Evolutionary conservation across 192 early-diverging fungal genomes (phyloP), one percentile per base, ranked within the genome.

Genomic region (Polychytrium aggregatum): DNA sequence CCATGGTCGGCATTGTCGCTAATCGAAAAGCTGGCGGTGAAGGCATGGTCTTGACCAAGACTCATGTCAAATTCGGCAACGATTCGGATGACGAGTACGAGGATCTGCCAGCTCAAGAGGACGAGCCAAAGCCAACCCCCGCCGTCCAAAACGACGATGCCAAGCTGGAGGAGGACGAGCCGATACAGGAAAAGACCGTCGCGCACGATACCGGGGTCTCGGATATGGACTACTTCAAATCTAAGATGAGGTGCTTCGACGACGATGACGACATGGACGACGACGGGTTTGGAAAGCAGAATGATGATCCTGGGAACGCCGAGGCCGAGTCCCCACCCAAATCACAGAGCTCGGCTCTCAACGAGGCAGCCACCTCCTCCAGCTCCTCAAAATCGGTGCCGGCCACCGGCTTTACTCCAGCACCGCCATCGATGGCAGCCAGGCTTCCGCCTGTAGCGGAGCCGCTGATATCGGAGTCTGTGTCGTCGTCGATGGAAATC

Each of bases 21-120:
- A 79, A 79, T 43, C 60, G 60, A 48, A 82, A 83, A 50, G 61
- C 76, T 2, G 79, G 75, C 44, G 79, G 79, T 41, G 68, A 70
- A 29, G 79, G 75, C 8, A 44, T 80, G 56, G 46, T 71, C 35
- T 57, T 83, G 21, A 76, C 77, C 1, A 74, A 72, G 52, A 68
- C 70, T 31, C 70, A 81, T 41, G 67, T 83, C 30, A 76, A 56
- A 1, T 79, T 77, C 62, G 56, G 42, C 14, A 43, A 24, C 26
- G 72, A 66, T 8, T 74, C 79, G 44, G 76, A 82, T 8, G 84
- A 87, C 50, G 81, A 81, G 37, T 87, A 87, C 46, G 75, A 90
- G 31, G 84, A 86, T 41, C 52, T 90, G 52, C 72, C 75, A 20
- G 26, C 53, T 44, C 63, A 61, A 28, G 56, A 59, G 53, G 65